These are phyloP conservation scores for Blumeria graminis DNA, from an alignment of 2,329 filamentous ascomycete species.

Conservation along the genomic window DNA sequence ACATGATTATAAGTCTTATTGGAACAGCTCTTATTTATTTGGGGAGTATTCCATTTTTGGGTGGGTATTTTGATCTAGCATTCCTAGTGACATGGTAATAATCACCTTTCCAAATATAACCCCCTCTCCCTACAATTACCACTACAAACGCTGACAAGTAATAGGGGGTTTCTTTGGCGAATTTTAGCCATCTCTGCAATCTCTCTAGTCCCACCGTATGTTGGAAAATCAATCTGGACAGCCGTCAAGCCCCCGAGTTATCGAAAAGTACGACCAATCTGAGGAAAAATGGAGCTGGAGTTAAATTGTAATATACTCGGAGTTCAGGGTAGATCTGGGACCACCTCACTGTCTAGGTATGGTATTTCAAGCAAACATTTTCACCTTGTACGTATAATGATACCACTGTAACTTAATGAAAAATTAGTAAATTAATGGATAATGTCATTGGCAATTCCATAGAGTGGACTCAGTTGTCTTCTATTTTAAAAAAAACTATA, in stretches of 20 bases:
- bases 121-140: not conserved
- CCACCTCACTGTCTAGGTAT: too few species aligned
- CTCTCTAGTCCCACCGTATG: slow-evolving; percentile 67
- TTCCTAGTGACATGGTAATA: slow-evolving; percentile 46
- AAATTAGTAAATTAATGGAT: too few species aligned
- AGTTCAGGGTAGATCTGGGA: too few species aligned
- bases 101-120: slow-evolving; percentile 4
- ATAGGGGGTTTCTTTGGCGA: slow-evolving; percentile 68
- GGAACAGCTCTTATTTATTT: slow-evolving; percentile 66
- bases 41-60: slow-evolving; percentile 64
- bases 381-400: too few species aligned
- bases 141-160: not conserved
- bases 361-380: too few species aligned
- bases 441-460: too few species aligned
- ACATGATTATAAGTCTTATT: slow-evolving; percentile 68
- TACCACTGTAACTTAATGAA: too few species aligned
- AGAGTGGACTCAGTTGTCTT: too few species aligned
- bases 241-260: slow-evolving; percentile 84
- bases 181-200: slow-evolving; percentile 58
- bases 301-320: not conserved
- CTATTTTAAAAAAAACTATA: too few species aligned
- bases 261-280: slow-evolving; percentile 60
- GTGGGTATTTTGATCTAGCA: slow-evolving; percentile 65
- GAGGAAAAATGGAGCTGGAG: not conserved
- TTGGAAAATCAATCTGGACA: slow-evolving; percentile 59